A percentile compares a stretch with the other conserved stretches of the same genome.
Conservation (phyloP, 2,329 filamentous ascomycete species). For the Fusarium tupiense region DNA sequence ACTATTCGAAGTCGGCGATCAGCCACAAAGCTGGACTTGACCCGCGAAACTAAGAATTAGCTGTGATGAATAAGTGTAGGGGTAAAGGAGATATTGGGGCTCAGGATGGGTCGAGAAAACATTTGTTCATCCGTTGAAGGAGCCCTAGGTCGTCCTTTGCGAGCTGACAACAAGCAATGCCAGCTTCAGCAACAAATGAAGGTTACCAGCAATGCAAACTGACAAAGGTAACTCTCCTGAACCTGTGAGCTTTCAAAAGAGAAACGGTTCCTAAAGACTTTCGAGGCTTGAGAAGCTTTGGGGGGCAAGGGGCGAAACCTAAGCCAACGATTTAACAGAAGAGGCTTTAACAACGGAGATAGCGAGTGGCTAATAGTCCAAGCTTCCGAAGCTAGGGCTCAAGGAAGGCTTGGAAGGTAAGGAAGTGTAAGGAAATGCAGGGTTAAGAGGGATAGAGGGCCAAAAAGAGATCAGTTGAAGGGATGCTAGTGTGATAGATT, state of each 20-base stretch:
- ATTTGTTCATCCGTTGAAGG: neutral
- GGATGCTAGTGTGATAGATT: conserved; percentile 30
- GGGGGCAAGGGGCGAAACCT: conserved; percentile 33
- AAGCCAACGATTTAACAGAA: conserved; percentile 28
- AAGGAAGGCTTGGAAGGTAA: conserved; percentile 30
- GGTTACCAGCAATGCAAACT: conserved; percentile 16
- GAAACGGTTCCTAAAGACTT: conserved; percentile 17
- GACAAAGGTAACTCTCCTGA: conserved; percentile 23
- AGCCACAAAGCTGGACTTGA: conserved; percentile 21
- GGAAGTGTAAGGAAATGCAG: conserved; percentile 28
- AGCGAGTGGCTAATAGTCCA: conserved; percentile 38
- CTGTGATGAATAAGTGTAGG: neutral
- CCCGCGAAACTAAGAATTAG: conserved; percentile 10
- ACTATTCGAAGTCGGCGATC: conserved; percentile 14
- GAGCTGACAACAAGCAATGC: conserved; percentile 15
- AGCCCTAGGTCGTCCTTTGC: neutral
- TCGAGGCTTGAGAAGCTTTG: conserved; percentile 22
- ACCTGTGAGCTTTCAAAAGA: conserved; percentile 29
- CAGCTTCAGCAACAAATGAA: conserved; percentile 16
- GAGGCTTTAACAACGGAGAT: conserved; percentile 32
- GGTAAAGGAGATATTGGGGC: neutral
- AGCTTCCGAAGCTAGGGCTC: conserved; percentile 39
- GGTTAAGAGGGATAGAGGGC: conserved; percentile 31
- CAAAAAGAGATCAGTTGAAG: conserved; percentile 28
- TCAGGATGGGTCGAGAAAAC: neutral